phyloP scores from a whole-genome alignment of 805 yeast genomes.

The Kregervanrija fluxuum region DNA sequence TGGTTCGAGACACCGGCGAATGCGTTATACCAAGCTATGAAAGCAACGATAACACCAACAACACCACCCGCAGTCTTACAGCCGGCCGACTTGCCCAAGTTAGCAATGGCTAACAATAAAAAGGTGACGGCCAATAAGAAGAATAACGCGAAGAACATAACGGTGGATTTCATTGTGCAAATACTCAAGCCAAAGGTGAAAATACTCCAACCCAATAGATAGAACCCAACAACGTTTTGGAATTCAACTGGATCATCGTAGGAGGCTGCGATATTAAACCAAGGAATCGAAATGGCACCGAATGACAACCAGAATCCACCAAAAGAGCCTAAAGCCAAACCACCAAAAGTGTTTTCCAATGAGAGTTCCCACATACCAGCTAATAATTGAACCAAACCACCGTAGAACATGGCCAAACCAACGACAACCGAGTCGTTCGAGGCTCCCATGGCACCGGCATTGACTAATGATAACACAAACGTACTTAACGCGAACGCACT shows the following conservation, averaged over 20 bases:
- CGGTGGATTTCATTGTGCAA: conserved; percentile 50
- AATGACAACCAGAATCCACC: conserved; percentile 78
- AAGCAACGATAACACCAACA: conserved; percentile 52
- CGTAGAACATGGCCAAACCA: conserved; percentile 63
- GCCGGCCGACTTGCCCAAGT: conserved; percentile 36
- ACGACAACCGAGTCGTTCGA: conserved; percentile 52
- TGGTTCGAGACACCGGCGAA: conserved; percentile 60
- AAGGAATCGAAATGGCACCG: conserved; percentile 55
- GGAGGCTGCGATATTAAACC: conserved; percentile 51
- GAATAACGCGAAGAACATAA: conserved; percentile 47
- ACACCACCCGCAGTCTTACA: conserved; percentile 54
- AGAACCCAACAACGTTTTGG: conserved; percentile 50
- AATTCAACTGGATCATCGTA: conserved; percentile 36
- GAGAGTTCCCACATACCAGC: conserved; percentile 75
- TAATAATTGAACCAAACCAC: conserved; percentile 62
- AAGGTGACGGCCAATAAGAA: conserved; percentile 48
- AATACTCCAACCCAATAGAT: conserved; percentile 55
- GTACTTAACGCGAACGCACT: conserved; percentile 66
- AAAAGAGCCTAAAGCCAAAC: conserved; percentile 49
- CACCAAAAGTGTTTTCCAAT: conserved; percentile 73
- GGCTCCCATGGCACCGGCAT: conserved; percentile 64
- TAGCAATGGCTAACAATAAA: conserved; percentile 42
- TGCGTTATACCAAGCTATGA: conserved; percentile 65
- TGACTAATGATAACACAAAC: conserved; percentile 56
- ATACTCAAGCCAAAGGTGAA: conserved; percentile 53